These are phyloP conservation scores for Eruca vesicaria DNA, from an alignment of 441 rosid species.

Conservation along the genomic window DNA sequence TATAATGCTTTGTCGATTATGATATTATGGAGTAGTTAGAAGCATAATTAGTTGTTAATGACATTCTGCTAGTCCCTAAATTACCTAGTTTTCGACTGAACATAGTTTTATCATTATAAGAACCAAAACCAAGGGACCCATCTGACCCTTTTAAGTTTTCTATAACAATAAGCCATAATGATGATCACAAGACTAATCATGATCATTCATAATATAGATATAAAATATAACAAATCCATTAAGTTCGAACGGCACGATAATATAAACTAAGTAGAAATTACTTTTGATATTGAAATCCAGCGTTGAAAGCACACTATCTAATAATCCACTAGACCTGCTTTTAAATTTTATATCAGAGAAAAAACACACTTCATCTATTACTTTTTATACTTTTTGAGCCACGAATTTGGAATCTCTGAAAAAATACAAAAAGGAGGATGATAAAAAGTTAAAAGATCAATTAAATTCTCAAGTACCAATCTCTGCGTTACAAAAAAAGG, in stretches of 20 bases:
- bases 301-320: conserved; percentile 23
- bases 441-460: conserved; percentile 31
- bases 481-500: conserved; percentile 45
- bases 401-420: conserved; percentile 19
- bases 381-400: conserved; percentile 9
- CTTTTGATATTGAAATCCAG: conserved; percentile 29
- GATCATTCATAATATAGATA: conserved; percentile 3
- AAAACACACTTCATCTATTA: neutral
- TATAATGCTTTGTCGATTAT: conserved; percentile 5
- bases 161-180: conserved; percentile 7
- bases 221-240: neutral
- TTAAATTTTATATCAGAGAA: neutral
- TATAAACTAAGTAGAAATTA: neutral
- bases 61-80: neutral
- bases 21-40: neutral
- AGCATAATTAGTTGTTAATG: neutral
- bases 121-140: neutral
- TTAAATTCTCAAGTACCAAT: conserved; percentile 29
- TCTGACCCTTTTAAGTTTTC: neutral
- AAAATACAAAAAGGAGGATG: conserved; percentile 18
- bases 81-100: neutral
- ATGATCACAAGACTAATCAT: conserved; percentile 31
- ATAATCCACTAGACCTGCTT: conserved; percentile 26
- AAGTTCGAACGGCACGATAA: conserved; percentile 23
- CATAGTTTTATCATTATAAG: neutral